Evolutionary conservation across 225 moss, liverwort and hornwort genomes (phyloP), one percentile per base, ranked within the genome.

Genomic region (Sphagnum contortum): DNA sequence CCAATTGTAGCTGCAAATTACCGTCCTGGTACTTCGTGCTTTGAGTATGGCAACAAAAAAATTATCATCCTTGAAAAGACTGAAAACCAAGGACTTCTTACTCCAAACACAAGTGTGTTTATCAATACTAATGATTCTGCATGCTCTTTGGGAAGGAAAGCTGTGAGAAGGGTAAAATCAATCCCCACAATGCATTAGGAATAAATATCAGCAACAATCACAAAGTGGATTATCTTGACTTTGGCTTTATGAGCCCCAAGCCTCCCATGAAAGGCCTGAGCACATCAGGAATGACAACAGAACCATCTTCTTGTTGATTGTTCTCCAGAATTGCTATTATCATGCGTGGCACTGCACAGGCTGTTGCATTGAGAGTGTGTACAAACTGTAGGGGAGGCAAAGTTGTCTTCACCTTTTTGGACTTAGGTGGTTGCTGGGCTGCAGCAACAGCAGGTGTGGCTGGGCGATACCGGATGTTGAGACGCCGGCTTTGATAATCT

Each of bases 291-390:
- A 98, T 65, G 44, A 69, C 61, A 14, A 98, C 72, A 2, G 98
- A 93, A n/a, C 98, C 98, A 63, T 98, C 86, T 48, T 73, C 89
- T 77, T 80, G 83, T 73, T 98, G 98, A 56, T 87, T 87, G 29
- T 77, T 93, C 70, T 98, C 98, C n/a, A 98, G 78, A 59, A 98
- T 89, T 48, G 98, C 89, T 57, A 98, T 89, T 60, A 98, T 83
- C 98, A 98, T 93, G 12, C 98, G 78, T 2, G 98, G 98, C 9
- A 91, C 87, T 48, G 98, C 98, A 79, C 98, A 98, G 2, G 93
- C 98, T 9, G 93, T 98, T 46, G 98, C 93, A 71, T 98, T 98
- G 55, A 98, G 65, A 2, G 98, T 93, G 75, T 98, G 98, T 2
- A 72, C 75, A 69, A 98, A 98, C 46, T 73, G 80, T 1, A 72